phyloP scores from a whole-genome alignment of 163 green algal species.

The Coccomyxa subellipsoidea region DNA sequence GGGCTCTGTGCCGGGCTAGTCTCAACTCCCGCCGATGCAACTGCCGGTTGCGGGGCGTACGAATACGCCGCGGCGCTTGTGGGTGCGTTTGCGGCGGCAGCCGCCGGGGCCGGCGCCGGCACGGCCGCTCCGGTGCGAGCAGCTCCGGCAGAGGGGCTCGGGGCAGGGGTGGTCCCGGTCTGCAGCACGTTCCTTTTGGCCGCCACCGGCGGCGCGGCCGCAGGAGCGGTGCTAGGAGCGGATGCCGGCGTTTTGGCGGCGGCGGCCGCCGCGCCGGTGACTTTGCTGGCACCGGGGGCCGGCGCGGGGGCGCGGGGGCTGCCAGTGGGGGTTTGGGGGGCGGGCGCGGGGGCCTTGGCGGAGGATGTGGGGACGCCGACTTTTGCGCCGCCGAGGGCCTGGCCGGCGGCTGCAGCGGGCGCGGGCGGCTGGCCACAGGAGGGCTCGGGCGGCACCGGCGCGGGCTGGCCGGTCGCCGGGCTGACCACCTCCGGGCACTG shows the following conservation, averaged over 20 bases:
- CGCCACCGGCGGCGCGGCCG: too few species aligned
- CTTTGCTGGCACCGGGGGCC: not conserved
- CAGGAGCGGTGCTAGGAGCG: not conserved
- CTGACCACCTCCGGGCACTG: slow-evolving; percentile 15
- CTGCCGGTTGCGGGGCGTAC: not conserved
- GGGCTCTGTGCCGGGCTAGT: not conserved
- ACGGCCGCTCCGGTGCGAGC: too few species aligned
- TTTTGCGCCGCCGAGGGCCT: not conserved
- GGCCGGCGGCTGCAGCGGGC: too few species aligned
- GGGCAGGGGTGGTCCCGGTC: not conserved
- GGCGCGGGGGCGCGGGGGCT: not conserved
- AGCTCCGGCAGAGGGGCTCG: too few species aligned
- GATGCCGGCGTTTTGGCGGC: not conserved
- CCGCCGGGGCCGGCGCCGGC: too few species aligned
- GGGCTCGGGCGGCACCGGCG: not conserved
- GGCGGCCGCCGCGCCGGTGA: not conserved
- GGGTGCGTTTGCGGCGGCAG: too few species aligned
- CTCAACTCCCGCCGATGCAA: not conserved
- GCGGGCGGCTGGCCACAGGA: not conserved
- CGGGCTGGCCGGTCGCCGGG: not conserved
- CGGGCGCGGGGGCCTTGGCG: not conserved
- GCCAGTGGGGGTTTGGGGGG: not conserved
- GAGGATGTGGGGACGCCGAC: not conserved
- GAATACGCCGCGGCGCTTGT: not conserved
- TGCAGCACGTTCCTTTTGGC: not conserved